Evolutionary conservation across 805 yeast genomes (phyloP).

Genomic region (Barnettozyma wickerhamii): DNA sequence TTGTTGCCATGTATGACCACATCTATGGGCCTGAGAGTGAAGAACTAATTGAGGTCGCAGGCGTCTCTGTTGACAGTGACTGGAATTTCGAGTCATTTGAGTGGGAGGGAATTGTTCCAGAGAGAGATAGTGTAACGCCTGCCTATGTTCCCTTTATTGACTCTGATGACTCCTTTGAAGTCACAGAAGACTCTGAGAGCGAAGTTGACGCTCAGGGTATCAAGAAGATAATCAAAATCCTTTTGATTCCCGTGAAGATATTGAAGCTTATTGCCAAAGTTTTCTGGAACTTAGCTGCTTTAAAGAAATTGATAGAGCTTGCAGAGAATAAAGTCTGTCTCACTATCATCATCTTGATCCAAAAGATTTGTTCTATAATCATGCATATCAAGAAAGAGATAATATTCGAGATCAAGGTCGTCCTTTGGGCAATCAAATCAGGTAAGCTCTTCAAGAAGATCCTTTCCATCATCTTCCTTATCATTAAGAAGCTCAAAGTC

Average conservation of each 20-base stretch:
- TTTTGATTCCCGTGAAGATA: constrained; percentile 9
- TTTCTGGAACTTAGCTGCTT: constrained; percentile 18
- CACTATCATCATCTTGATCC: constrained; percentile 10
- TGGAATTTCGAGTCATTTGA: not conserved
- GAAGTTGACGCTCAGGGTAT: constrained; percentile 10
- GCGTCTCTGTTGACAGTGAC: constrained; percentile 2
- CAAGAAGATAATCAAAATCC: constrained; percentile 9
- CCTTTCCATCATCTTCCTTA: constrained; percentile 10
- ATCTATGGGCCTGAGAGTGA: constrained; percentile 6
- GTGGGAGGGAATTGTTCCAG: not conserved
- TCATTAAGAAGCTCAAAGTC: constrained; percentile 15
- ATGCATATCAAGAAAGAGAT: constrained; percentile 12
- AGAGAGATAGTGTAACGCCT: not conserved
- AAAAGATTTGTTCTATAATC: constrained; percentile 12
- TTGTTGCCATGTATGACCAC: constrained; percentile 16
- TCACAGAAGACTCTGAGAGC: not conserved
- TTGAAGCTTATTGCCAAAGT: constrained; percentile 13
- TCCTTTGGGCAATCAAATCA: constrained; percentile 13
- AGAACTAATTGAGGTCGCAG: not conserved
- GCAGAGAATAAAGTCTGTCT: constrained; percentile 14
- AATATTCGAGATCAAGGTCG: constrained; percentile 8
- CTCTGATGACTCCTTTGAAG: constrained; percentile 1
- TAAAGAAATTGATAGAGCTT: constrained; percentile 17
- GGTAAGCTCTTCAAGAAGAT: constrained; percentile 14
- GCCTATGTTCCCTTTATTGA: constrained; percentile 11